phyloP scores from a whole-genome alignment of 805 yeast species.

The Brettanomyces nanus region DNA sequence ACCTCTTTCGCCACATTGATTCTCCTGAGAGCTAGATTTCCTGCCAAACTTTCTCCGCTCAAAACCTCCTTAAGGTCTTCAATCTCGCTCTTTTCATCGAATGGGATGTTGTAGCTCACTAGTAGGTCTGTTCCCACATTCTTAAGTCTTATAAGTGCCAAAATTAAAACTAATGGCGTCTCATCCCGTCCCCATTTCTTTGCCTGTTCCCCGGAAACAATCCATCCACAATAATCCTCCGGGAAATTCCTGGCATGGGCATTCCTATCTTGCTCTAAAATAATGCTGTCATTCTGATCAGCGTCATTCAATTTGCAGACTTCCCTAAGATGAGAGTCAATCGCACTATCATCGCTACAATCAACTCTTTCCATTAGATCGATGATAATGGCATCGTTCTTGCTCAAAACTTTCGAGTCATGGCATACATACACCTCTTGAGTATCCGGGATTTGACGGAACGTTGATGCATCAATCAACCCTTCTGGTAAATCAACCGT shows the following conservation, averaged over 20 bases:
- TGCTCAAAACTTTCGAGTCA: slow-evolving; percentile 20
- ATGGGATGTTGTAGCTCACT: slow-evolving; percentile 54
- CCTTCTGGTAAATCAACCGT: slow-evolving; percentile 47
- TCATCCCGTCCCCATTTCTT: slow-evolving; percentile 41
- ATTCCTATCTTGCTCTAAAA: slow-evolving; percentile 5
- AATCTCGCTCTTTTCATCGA: slow-evolving; percentile 24
- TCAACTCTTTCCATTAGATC: slow-evolving; percentile 53
- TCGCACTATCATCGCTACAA: slow-evolving; percentile 31
- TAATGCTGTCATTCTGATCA: slow-evolving; percentile 1
- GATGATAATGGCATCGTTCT: slow-evolving; percentile 51
- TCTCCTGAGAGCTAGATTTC: slow-evolving; percentile 20
- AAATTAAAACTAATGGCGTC: slow-evolving; percentile 36
- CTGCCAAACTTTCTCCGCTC: slow-evolving; percentile 5
- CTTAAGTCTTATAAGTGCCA: slow-evolving; percentile 49
- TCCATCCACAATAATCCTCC: slow-evolving; percentile 22
- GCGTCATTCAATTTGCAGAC: slow-evolving; percentile 36
- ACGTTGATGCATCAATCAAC: slow-evolving; percentile 64
- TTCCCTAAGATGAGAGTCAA: slow-evolving; percentile 49
- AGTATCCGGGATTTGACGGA: slow-evolving; percentile 85
- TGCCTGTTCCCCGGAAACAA: slow-evolving; percentile 34
- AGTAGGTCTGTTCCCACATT: slow-evolving; percentile 53
- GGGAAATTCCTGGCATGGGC: slow-evolving; percentile 11
- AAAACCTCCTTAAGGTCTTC: slow-evolving; percentile 15
- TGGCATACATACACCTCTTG: slow-evolving; percentile 75
- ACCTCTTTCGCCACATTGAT: slow-evolving; percentile 20